phyloP scores from a whole-genome alignment of 345 rosid species.

The Lepidium aucheri region DNA sequence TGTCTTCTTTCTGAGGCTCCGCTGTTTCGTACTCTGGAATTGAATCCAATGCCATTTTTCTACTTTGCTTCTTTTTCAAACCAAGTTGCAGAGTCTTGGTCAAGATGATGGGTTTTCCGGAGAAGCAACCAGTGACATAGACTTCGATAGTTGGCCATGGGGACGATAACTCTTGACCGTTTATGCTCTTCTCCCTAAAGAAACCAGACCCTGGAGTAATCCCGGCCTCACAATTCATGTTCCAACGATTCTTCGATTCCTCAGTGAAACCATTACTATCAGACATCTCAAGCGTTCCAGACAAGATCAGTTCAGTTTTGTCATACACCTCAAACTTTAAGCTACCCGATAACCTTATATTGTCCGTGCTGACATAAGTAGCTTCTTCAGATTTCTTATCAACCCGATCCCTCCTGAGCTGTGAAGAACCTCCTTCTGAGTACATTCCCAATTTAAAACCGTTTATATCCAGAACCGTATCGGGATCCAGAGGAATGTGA shows the following conservation, averaged over 20 bases:
- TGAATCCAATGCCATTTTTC: slow-evolving; percentile 52
- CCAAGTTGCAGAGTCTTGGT: slow-evolving; percentile 64
- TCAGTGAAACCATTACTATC: slow-evolving; percentile 33
- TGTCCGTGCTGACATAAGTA: slow-evolving; percentile 75
- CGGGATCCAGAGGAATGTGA: slow-evolving; percentile 63
- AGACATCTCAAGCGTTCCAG: slow-evolving; percentile 56
- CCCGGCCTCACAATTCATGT: slow-evolving; percentile 59
- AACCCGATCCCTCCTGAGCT: slow-evolving; percentile 71
- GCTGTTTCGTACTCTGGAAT: slow-evolving; percentile 67
- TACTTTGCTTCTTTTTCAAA: slow-evolving; percentile 50
- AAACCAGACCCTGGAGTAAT: slow-evolving; percentile 39
- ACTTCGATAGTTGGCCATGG: slow-evolving; percentile 61
- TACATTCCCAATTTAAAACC: slow-evolving; percentile 51
- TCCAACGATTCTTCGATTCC: slow-evolving; percentile 52
- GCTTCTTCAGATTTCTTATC: slow-evolving; percentile 74
- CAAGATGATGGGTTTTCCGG: slow-evolving; percentile 67
- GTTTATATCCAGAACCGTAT: slow-evolving; percentile 68
- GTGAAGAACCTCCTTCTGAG: slow-evolving; percentile 50
- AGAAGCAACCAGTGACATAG: slow-evolving; percentile 75
- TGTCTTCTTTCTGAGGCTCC: slow-evolving; percentile 32
- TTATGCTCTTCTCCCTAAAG: slow-evolving; percentile 43
- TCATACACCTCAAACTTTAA: slow-evolving; percentile 71
- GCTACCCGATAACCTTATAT: slow-evolving; percentile 60
- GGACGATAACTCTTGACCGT: slow-evolving; percentile 35
- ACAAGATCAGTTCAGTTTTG: slow-evolving; percentile 47